Evolutionary conservation across 148 eudicot species (phyloP).

Genomic region (Nepenthes mirabilis): DNA sequence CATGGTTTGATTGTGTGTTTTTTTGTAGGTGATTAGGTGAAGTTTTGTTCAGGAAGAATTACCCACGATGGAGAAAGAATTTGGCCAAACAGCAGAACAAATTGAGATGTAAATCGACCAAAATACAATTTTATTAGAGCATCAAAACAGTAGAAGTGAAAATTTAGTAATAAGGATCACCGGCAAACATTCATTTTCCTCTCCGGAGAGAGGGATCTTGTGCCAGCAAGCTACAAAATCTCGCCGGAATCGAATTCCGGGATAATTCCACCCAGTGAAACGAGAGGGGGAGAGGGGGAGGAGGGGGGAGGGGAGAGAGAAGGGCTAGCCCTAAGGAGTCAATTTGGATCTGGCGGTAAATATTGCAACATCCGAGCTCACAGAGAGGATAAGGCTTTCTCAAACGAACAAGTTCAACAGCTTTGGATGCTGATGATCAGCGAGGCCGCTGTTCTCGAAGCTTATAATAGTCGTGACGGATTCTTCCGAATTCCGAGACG

Average conservation of each 20-base stretch:
- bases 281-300: no score
- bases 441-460: slow-evolving; percentile 9
- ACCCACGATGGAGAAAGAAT: no score
- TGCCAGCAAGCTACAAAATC: slow-evolving; percentile 30
- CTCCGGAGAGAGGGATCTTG: slow-evolving; percentile 46
- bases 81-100: no score
- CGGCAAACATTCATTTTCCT: slow-evolving; percentile 59
- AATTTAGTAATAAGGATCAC: slow-evolving; percentile 12
- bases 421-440: slow-evolving; percentile 8
- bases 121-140: no score
- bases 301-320: background rate
- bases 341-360: slow-evolving; percentile 1
- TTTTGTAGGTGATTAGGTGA: no score
- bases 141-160: no score
- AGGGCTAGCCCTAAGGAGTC: no score
- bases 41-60: no score
- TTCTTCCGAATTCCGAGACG: slow-evolving; percentile 59
- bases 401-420: slow-evolving; percentile 34
- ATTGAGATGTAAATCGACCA: no score
- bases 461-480: slow-evolving; percentile 41
- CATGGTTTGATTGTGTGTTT: no score
- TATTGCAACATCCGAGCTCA: background rate
- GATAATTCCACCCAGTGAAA: background rate
- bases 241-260: slow-evolving; percentile 20
- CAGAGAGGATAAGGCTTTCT: background rate